Evolutionary conservation across 768 basidiomycete genomes (phyloP).

Genomic region (Tylopilus sp.): DNA sequence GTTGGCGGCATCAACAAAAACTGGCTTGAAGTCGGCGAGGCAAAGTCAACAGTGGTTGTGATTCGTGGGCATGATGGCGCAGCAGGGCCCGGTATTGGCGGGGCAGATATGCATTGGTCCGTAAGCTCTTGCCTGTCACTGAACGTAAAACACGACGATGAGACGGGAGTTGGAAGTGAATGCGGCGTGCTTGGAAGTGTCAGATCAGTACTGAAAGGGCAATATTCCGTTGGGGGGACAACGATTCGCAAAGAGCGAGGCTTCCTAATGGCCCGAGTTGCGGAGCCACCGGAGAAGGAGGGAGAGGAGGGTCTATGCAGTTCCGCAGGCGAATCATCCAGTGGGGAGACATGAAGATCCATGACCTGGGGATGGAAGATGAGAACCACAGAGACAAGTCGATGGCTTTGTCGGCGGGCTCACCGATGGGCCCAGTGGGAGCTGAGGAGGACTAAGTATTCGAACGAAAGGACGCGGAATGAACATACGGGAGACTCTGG

Average conservation of each 20-base stretch:
- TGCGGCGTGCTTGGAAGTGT: constrained; percentile 28
- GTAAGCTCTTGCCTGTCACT: constrained; percentile 12
- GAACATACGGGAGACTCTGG: constrained; percentile 21
- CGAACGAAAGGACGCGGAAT: not conserved
- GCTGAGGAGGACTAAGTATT: not conserved
- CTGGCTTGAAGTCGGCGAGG: constrained; percentile 29
- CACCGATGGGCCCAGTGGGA: not conserved
- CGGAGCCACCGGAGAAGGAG: constrained; percentile 6
- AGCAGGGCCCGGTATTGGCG: constrained; percentile 8
- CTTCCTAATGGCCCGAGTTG: constrained; percentile 15
- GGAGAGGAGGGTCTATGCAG: not conserved
- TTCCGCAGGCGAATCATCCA: constrained; percentile 16
- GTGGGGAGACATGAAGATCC: constrained; percentile 6
- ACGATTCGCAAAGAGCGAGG: constrained; percentile 27
- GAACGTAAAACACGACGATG: constrained; percentile 28
- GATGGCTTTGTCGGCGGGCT: constrained; percentile 1
- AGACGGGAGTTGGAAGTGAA: constrained; percentile 24
- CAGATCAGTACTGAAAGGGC: constrained; percentile 32
- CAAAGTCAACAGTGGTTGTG: constrained; percentile 11
- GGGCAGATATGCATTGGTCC: constrained; percentile 4
- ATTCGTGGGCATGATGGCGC: constrained; percentile 4
- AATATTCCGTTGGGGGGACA: constrained; percentile 33
- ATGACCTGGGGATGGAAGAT: constrained; percentile 11
- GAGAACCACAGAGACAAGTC: not conserved
- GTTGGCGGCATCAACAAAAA: constrained; percentile 28